Evolutionary conservation across 306 rosid species (phyloP).

Genomic region (Medicago ruthenica): DNA sequence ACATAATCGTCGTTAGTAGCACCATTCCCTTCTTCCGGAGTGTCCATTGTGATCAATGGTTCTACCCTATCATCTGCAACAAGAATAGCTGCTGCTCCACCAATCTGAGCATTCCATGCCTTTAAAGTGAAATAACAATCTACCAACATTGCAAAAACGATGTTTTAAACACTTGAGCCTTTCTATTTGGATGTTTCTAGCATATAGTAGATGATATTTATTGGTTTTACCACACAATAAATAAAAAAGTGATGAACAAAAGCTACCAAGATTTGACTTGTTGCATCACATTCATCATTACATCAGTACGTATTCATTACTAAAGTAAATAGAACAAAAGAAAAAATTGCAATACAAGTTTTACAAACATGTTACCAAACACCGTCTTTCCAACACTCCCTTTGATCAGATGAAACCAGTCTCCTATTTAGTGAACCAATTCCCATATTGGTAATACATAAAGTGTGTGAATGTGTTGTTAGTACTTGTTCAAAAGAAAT

Average conservation of each 20-base stretch:
- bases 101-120: conserved; percentile 96
- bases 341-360: background rate
- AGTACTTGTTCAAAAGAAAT: background rate
- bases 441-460: background rate
- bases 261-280: background rate
- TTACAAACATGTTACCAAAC: background rate
- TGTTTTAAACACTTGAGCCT: background rate
- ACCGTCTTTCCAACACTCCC: background rate
- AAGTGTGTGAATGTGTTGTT: background rate
- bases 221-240: too few relatives aligned
- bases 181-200: background rate
- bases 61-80: conserved; percentile 85
- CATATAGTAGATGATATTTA: background rate
- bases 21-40: conserved; percentile 79
- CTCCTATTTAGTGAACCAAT: background rate
- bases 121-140: conserved; percentile 94
- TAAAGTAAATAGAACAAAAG: background rate
- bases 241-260: too few relatives aligned
- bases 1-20: conserved; percentile 69
- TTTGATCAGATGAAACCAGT: background rate
- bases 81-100: conserved; percentile 95
- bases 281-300: background rate
- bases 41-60: conserved; percentile 93
- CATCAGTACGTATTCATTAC: too few relatives aligned
- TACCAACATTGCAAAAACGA: conserved; percentile 30